These are phyloP conservation scores for Kwoniella mangroviensis DNA, from an alignment of 768 basidiomycete genomes.

Conservation along the genomic window DNA sequence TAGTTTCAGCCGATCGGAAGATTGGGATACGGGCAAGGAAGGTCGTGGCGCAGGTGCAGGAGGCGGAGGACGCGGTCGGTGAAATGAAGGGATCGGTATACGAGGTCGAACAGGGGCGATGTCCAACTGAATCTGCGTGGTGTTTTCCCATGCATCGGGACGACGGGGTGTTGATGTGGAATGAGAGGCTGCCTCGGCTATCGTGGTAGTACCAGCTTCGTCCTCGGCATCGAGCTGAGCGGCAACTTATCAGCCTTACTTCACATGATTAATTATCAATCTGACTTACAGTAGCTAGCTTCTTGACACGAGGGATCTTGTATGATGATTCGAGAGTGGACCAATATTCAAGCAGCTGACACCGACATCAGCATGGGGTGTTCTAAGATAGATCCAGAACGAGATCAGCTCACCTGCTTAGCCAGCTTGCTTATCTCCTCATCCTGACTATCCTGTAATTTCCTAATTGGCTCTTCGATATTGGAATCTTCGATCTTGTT, in stretches of 20 bases:
- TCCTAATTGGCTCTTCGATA: conserved; percentile 69
- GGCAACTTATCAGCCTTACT: not conserved
- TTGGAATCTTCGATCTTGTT: conserved; percentile 91
- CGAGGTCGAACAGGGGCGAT: conserved; percentile 46
- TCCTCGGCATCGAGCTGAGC: conserved; percentile 51
- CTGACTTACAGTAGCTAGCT: conserved; percentile 41
- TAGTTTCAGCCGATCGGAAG: conserved; percentile 40
- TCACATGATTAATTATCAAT: conserved; percentile 56
- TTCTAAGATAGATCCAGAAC: not conserved
- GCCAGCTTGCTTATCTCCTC: conserved; percentile 67
- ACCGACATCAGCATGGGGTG: not conserved
- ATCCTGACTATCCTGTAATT: conserved; percentile 65
- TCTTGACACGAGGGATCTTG: conserved; percentile 43
- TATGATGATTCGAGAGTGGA: conserved; percentile 63
- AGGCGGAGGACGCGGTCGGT: conserved; percentile 37
- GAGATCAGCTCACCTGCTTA: conserved; percentile 63
- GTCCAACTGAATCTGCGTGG: conserved; percentile 31
- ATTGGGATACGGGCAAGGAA: conserved; percentile 16
- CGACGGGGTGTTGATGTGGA: conserved; percentile 25
- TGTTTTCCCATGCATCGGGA: conserved; percentile 46
- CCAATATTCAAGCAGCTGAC: conserved; percentile 80
- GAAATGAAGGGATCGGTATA: conserved; percentile 35
- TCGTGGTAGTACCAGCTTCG: conserved; percentile 50
- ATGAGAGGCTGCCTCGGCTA: conserved; percentile 37
- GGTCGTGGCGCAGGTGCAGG: conserved; percentile 17